Base-by-base conservation (phyloP, 768 basidiomycete genomes). In the Pleurotus citrinopileatus region DNA sequence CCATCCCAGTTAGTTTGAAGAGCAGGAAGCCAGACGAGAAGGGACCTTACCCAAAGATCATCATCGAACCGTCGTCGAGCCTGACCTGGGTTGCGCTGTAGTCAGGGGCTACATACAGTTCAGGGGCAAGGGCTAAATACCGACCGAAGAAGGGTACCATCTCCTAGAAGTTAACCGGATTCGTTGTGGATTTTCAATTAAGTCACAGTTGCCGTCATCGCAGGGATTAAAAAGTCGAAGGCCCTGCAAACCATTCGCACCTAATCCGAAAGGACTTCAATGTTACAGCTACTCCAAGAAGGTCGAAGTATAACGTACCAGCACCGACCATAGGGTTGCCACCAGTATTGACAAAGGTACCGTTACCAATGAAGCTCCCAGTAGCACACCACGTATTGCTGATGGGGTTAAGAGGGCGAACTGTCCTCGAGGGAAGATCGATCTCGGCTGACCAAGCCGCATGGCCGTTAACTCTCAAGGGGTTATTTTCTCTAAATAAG, bases 361-460 rank as follows among this genome's bases (percentile, higher is more conserved):
- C 75, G 38, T 75, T 76, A 37, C 71, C 67, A 44, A 76, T 55
- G 51, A 75, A 70, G 2, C 68, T 70, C 9, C 74, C 74, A 19
- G 71, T 72, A 0, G 72, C 76, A 59, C 75, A 77, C 62, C 74
- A 77, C n/a, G 67, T 67, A 54, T 77, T 69, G n/a, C 70, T 67
- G 7, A 67, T 48, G n/a, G 73, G 59, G 40, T 67, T 61, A 7
- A 74, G 55, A 8, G 73, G 62, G 12, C 69, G 67, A 1, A 69
- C 66, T 3, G 63, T 68, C 36, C 73, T 71, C 1, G 74, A 75
- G 55, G 69, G 63, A 9, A 78, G 58, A 52, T 77, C 67, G 60
- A 75, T 71, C 13, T 78, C 62, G 5, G 72, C 74, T 25, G 71
- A 73, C 77, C 77, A 78, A 6, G 77, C 77, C 15, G 73, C 63